Conservation (phyloP, 768 basidiomycete species). For the Lyophyllum shimeji region DNA sequence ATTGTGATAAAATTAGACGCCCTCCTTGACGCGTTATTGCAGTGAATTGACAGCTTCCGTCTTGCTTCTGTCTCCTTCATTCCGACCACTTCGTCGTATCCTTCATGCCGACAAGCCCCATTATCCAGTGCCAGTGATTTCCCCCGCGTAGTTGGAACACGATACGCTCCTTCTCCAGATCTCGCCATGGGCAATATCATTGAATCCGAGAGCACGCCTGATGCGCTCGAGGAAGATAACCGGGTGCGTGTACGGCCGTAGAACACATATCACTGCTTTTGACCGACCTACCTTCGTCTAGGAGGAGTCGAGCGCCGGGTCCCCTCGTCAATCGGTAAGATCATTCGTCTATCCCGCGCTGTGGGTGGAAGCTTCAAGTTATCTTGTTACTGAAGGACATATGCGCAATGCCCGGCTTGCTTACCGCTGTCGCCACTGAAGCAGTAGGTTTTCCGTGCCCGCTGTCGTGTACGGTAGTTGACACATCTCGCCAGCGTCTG, state of each 20-base stretch:
- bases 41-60: constrained; percentile 8
- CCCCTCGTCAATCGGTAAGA: not conserved
- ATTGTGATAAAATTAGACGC: not conserved
- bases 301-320: not conserved
- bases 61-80: constrained; percentile 11
- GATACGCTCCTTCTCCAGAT: not conserved
- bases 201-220: constrained; percentile 4
- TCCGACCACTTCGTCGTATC: not conserved
- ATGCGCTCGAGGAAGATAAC: not conserved
- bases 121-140: not conserved
- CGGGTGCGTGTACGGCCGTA: not conserved
- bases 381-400: not conserved
- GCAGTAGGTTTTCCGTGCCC: not conserved
- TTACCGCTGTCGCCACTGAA: not conserved
- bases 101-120: not conserved
- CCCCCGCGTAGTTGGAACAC: not conserved
- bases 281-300: not conserved
- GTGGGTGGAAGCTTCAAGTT: not conserved
- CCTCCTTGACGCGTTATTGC: not conserved
- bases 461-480: not conserved
- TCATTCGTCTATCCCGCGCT: not conserved
- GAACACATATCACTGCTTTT: not conserved
- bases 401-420: not conserved
- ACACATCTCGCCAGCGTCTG: not conserved
- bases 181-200: constrained; percentile 12